Evolutionary conservation across 2,329 filamentous ascomycete species (phyloP).

Genomic region (Fusarium kyushuense): DNA sequence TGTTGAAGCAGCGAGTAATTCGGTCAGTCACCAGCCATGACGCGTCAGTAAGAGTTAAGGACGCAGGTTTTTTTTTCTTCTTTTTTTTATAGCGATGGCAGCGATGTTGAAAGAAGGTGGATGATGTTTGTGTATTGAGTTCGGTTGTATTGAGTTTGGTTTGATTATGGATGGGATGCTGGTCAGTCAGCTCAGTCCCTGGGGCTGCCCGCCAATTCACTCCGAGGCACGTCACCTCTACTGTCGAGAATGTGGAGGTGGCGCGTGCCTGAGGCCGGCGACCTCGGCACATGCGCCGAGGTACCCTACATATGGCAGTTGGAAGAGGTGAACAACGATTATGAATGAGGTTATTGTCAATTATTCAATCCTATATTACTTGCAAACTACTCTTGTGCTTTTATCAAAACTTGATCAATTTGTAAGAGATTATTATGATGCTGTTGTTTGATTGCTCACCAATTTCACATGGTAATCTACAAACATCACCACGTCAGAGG

Average conservation of each 20-base stretch:
- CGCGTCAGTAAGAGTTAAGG: slow-evolving; percentile 12
- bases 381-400: rapidly evolving
- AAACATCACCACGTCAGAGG: not conserved
- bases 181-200: slow-evolving; percentile 21
- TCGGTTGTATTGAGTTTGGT: slow-evolving; percentile 10
- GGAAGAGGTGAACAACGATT: not conserved
- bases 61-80: not conserved
- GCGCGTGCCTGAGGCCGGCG: slow-evolving; percentile 43
- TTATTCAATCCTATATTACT: rapidly evolving
- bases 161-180: slow-evolving; percentile 9
- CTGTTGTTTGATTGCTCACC: not conserved
- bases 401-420: too few relatives aligned
- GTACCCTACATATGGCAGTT: slow-evolving; percentile 31
- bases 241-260: slow-evolving; percentile 38
- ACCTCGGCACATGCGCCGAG: slow-evolving; percentile 30
- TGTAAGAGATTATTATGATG: too few relatives aligned
- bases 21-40: slow-evolving; percentile 38
- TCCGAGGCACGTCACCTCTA: slow-evolving; percentile 46
- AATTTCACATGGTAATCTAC: not conserved
- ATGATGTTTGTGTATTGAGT: slow-evolving; percentile 27
- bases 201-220: slow-evolving; percentile 22
- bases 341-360: not conserved
- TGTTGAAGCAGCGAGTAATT: slow-evolving; percentile 15
- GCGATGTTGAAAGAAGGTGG: slow-evolving; percentile 30
- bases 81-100: slow-evolving; percentile 12